Evolutionary conservation across 495 filamentous ascomycete genomes (phyloP), one percentile per base, ranked within the genome.

Genomic region (Glonium stellatum): DNA sequence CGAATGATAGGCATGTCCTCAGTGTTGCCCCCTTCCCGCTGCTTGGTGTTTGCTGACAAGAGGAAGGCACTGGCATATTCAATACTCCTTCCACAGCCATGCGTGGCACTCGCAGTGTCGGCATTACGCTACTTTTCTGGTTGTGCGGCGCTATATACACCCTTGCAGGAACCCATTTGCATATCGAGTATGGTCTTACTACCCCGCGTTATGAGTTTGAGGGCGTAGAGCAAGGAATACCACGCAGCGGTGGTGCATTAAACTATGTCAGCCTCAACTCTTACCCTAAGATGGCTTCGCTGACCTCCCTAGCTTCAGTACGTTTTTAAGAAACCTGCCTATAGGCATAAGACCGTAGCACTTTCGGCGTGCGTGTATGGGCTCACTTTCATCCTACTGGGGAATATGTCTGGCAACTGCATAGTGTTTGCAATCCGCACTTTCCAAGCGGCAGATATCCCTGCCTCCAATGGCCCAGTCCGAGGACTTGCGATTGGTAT

Each of bases 181-280:
- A 36, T 23, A 63, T 65, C 8, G 62, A 65, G 23, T 62, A 47
- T n/a, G 62, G 62, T 8, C 62, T 65, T 1, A 57, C 22, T 1
- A 27, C 44, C 0, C 62, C 62, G 10, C 62, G 59, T 4, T 50
- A 50, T 27, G 35, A 18, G 8, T 31, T 55, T 37, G 59, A 65
- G 2, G 62, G 58, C 4, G 34, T 25, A 0, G 58, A 51, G 12
- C 39, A 67, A 60, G 54, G 62, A 5, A 72, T 80, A 11, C 77
- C 77, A 12, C 70, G 79, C 22, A 78, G 69, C 58, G 80, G 80
- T 15, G 80, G 79, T 6, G 75, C 76, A 44, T 71, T 79, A 52
- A 80, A 83, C 62, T 83, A 81, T 63, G 75, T 80, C n/a, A n/a
- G n/a, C n/a, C n/a, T n/a, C n/a, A n/a, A n/a, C n/a, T n/a, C n/a